Conservation (phyloP, 2,329 filamentous ascomycete genomes). For the Leptographium procerum region DNA sequence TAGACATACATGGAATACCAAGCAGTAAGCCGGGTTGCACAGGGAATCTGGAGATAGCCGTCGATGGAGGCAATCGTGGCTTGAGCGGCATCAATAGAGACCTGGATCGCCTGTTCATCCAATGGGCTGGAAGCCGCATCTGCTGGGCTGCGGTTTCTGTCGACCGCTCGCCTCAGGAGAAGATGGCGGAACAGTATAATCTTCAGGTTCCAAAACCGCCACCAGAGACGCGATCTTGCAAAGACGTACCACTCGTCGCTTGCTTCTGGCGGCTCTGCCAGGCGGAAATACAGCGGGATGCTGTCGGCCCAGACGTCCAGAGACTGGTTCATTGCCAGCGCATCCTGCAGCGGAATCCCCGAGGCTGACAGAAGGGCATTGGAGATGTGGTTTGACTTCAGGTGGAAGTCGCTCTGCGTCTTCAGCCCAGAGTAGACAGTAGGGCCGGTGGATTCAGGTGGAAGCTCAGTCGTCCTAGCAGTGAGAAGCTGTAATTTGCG, state of each 20-base stretch:
- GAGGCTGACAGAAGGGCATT: constrained; percentile 2
- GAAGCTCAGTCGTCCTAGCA: neutral
- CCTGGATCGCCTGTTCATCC: neutral
- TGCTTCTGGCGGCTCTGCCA: neutral
- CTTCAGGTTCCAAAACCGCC: constrained; percentile 8
- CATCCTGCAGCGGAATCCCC: neutral
- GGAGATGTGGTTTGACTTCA: constrained; percentile 3
- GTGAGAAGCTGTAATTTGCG: neutral
- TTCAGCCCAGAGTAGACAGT: constrained; percentile 2
- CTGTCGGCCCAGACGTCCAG: neutral
- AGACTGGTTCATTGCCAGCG: constrained; percentile 2
- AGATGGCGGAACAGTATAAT: constrained; percentile 6
- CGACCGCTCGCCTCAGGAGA: neutral
- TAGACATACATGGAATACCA: constrained; percentile 4
- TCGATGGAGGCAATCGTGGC: neutral
- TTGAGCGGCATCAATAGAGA: neutral
- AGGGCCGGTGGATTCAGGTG: neutral
- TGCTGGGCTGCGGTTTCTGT: neutral
- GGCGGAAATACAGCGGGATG: neutral
- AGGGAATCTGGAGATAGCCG: neutral
- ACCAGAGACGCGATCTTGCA: neutral
- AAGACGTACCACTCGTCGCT: constrained; percentile 2
- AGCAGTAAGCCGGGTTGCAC: neutral
- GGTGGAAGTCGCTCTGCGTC: constrained; percentile 1
- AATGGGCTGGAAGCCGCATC: neutral